Evolutionary conservation across 306 rosid species (phyloP), one percentile per base, ranked within the genome.

Genomic region (Acmispon strigosus): DNA sequence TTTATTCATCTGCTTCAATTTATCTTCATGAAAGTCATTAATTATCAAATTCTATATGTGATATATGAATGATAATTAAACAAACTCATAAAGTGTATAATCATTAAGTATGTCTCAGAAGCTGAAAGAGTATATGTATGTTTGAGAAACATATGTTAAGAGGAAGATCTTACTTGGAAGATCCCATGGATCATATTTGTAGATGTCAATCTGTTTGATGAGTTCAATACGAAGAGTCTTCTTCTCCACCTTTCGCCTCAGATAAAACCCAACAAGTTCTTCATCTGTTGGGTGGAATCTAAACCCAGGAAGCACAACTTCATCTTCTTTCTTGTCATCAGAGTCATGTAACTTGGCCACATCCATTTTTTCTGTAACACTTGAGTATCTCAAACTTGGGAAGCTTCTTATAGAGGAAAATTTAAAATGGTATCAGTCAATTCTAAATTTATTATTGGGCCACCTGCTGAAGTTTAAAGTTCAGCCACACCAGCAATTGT

Each of bases 181-280:
- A 84, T 93, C 98, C 98, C 98, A 93, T 4, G 98, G 98, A 84
- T 93, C 96, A 19, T 90, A 88, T 77, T 88, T 90, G 84, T 93
- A 93, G 73, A 93, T 90, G 45, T 93, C 96, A 76, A 90, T 75
- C 78, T 93, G 94, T 76, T 88, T 90, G 92, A 93, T 93, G 70
- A 93, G 77, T 57, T 92, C 96, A 22, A 88, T 87, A 16, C 81
- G 20, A 20, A 85, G 81, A 19, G 89, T 80, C 77, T 78, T 93
- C 70, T 88, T 88, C 72, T 90, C 86, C 29, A 90, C 96, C 69
- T 90, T 93, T 62, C 91, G 41, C 13, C 43, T 47, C 15, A 93
- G 76, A 81, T 90, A 93, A 87, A 90, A 93, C 41, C 96, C 94
- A 15, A 93, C 90, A 70, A 93, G 98, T 58, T 93, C 98, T 73